A percentile compares a stretch with the other conserved stretches of the same genome.
phyloP scores from a whole-genome alignment of 1,139 yeast genomes.

The Maudiozyma humilis region DNA sequence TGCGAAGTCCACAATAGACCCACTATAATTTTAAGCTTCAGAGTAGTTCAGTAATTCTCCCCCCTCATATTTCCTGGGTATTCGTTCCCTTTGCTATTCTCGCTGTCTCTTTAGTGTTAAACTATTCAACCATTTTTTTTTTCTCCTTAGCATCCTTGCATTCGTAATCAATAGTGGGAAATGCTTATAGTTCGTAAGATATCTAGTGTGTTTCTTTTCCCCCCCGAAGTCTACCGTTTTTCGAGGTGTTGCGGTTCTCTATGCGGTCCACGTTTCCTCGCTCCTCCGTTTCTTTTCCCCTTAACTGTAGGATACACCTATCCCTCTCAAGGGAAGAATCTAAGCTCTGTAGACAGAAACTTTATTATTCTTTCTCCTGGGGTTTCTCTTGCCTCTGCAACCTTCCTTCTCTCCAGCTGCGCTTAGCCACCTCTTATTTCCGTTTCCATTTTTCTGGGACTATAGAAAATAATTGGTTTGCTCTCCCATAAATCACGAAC shows the following conservation, averaged over 20 bases:
- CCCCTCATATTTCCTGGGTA: not conserved
- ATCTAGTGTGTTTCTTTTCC: constrained; percentile 1
- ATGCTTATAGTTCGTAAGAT: not conserved
- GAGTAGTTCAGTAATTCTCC: not conserved
- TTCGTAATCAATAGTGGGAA: not conserved
- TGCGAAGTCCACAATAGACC: not conserved
- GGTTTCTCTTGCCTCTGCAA: not conserved
- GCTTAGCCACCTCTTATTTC: not conserved
- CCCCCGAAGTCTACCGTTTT: constrained; percentile 1
- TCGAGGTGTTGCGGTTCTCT: not conserved
- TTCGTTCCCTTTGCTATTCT: not conserved
- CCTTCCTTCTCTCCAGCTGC: not conserved
- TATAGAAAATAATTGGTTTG: not conserved
- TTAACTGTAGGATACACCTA: not conserved
- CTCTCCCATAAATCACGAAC: not conserved
- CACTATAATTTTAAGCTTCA: not conserved
- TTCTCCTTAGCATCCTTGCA: not conserved
- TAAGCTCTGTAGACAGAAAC: not conserved
- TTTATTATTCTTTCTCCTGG: not conserved
- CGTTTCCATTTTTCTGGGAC: not conserved
- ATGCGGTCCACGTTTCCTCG: not conserved
- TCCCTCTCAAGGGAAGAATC: not conserved
- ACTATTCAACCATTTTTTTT: not conserved
- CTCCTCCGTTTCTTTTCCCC: not conserved
- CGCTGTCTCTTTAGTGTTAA: not conserved